Conservation (phyloP, 805 yeast genomes). For the Debaryomyces prosopidis region DNA sequence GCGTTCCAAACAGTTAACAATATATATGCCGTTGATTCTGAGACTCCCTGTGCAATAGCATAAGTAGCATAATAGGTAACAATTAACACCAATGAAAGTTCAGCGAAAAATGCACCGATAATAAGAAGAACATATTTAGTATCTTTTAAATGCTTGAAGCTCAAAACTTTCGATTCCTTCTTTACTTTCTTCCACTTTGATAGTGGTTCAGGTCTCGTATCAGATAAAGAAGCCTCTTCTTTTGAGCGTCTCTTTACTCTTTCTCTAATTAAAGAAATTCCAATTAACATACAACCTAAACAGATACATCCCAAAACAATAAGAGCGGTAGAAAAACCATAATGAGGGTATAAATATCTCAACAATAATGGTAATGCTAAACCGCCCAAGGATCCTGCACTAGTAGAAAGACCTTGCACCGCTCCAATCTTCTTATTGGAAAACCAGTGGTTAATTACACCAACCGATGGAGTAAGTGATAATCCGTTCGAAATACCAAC, state of each 20-base stretch:
- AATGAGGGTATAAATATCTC: constrained; percentile 39
- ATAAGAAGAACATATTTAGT: constrained; percentile 34
- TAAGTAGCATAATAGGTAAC: constrained; percentile 59
- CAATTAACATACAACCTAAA: constrained; percentile 22
- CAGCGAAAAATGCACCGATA: constrained; percentile 45
- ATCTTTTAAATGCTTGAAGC: constrained; percentile 38
- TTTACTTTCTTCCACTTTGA: constrained; percentile 1
- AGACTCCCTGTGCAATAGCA: constrained; percentile 50
- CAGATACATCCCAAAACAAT: constrained; percentile 44
- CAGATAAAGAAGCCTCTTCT: neutral
- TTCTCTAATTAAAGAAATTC: constrained; percentile 29
- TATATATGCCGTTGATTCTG: constrained; percentile 43
- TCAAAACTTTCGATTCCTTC: neutral
- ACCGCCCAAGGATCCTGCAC: constrained; percentile 73
- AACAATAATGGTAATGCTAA: constrained; percentile 58
- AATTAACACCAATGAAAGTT: constrained; percentile 52
- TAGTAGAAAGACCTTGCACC: constrained; percentile 57
- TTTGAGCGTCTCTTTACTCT: constrained; percentile 16
- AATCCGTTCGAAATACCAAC: constrained; percentile 62
- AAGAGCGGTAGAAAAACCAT: constrained; percentile 66
- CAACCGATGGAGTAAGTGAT: constrained; percentile 58
- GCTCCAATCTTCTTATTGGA: constrained; percentile 42
- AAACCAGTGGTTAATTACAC: constrained; percentile 70
- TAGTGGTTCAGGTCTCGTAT: neutral
- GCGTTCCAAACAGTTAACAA: constrained; percentile 49